These are phyloP conservation scores for Trichoderma lentiforme DNA, from an alignment of 2,329 filamentous ascomycete species.

Conservation along the genomic window DNA sequence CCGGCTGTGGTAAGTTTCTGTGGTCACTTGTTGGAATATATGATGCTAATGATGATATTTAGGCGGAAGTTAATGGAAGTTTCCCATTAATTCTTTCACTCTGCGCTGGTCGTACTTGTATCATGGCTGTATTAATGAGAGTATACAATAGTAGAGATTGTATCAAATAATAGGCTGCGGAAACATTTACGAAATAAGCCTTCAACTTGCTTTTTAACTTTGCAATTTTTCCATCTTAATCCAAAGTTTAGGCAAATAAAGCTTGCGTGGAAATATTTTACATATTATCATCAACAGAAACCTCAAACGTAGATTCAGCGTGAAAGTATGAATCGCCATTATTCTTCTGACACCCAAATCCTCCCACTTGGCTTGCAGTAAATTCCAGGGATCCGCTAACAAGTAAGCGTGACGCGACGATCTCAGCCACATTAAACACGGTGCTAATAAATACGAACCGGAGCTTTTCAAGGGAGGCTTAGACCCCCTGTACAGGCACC, in stretches of 20 bases:
- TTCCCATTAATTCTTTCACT: too few relatives aligned
- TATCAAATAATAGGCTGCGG: not conserved
- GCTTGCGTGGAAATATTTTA: not conserved
- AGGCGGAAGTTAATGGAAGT: not conserved
- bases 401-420: not conserved
- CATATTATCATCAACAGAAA: not conserved
- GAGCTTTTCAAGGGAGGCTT: not conserved
- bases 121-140: not conserved
- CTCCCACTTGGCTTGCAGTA: not conserved
- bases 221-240: not conserved
- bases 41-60: not conserved
- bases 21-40: not conserved
- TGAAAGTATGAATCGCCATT: not conserved
- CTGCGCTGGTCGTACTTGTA: not conserved
- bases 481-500: not conserved
- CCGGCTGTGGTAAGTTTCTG: constrained; percentile 13
- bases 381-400: not conserved
- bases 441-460: not conserved
- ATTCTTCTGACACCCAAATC: not conserved
- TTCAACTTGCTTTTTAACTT: not conserved
- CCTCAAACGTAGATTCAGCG: not conserved
- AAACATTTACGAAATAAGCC: not conserved
- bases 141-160: not conserved
- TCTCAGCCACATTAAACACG: constrained; percentile 5
- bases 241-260: not conserved